A percentile compares a stretch with the other conserved stretches of the same genome.
These are phyloP conservation scores for Nemania serpens DNA, from an alignment of 2,329 filamentous ascomycete species.

Conservation along the genomic window DNA sequence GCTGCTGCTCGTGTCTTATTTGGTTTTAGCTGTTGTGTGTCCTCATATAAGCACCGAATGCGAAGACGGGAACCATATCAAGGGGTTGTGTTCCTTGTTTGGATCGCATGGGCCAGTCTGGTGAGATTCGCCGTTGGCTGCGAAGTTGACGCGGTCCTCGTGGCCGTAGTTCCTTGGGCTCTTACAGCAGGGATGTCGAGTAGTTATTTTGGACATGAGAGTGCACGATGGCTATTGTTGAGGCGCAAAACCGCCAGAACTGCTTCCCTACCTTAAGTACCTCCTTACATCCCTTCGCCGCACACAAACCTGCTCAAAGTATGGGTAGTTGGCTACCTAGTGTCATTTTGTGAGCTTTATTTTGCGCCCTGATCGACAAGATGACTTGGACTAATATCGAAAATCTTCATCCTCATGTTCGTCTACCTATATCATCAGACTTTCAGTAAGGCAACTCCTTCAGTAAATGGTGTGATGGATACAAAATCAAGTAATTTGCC, in stretches of 20 bases:
- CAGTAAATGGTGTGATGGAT: not conserved
- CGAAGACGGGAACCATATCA: conserved; percentile 34
- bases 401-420: no score
- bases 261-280: no score
- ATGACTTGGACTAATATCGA: no score
- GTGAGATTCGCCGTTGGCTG: conserved; percentile 30
- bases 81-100: conserved; percentile 29
- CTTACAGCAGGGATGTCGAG: conserved; percentile 34
- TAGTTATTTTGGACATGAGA: conserved; percentile 32
- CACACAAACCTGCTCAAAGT: no score
- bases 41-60: conserved; percentile 34
- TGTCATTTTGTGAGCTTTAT: no score
- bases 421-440: no score
- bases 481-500: not conserved
- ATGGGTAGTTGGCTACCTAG: no score
- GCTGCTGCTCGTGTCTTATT: conserved; percentile 34
- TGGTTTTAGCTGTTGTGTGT: conserved; percentile 36
- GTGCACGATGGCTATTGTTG: conserved; percentile 10
- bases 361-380: no score
- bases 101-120: conserved; percentile 31
- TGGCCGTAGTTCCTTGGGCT: conserved; percentile 36
- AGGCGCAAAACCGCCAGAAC: not conserved
- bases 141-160: conserved; percentile 30
- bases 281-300: no score
- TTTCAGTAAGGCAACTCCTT: no score